phyloP scores from a whole-genome alignment of 768 basidiomycete species.

The Phaffia tasmanica region DNA sequence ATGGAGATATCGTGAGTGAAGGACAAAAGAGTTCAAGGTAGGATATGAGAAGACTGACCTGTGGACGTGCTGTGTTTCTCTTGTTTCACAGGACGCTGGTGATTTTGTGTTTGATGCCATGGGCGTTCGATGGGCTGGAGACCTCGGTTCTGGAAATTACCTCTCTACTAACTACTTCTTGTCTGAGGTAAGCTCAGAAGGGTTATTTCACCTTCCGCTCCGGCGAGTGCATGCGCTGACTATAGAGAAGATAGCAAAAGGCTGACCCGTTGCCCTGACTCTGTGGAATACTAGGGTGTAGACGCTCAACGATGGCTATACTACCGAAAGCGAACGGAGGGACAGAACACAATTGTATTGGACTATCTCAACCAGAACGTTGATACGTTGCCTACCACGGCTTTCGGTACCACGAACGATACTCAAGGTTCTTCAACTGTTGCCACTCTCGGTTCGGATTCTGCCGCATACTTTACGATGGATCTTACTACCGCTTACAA shows the following conservation, averaged over 20 bases:
- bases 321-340: constrained; percentile 93
- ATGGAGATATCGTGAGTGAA: constrained; percentile 17
- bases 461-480: constrained; percentile 69
- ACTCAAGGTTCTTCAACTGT: constrained; percentile 78
- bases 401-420: constrained; percentile 48
- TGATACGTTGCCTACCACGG: constrained; percentile 47
- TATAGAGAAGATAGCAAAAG: background rate
- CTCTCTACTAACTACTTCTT: constrained; percentile 63
- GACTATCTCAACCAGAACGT: constrained; percentile 70
- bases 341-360: constrained; percentile 87
- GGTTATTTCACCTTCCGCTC: too few relatives aligned
- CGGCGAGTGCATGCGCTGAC: too few relatives aligned
- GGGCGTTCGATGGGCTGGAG: constrained; percentile 88
- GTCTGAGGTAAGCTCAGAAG: constrained; percentile 42
- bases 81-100: constrained; percentile 52
- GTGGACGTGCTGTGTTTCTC: background rate
- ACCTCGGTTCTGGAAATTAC: constrained; percentile 84
- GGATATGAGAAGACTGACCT: too few relatives aligned
- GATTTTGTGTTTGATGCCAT: constrained; percentile 93
- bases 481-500: constrained; percentile 61
- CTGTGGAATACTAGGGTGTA: constrained; percentile 41
- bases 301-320: constrained; percentile 68
- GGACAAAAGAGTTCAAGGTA: background rate
- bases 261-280: background rate
- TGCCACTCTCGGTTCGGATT: constrained; percentile 49